phyloP scores from a whole-genome alignment of 306 rosid genomes.

The Casuarina equisetifolia region DNA sequence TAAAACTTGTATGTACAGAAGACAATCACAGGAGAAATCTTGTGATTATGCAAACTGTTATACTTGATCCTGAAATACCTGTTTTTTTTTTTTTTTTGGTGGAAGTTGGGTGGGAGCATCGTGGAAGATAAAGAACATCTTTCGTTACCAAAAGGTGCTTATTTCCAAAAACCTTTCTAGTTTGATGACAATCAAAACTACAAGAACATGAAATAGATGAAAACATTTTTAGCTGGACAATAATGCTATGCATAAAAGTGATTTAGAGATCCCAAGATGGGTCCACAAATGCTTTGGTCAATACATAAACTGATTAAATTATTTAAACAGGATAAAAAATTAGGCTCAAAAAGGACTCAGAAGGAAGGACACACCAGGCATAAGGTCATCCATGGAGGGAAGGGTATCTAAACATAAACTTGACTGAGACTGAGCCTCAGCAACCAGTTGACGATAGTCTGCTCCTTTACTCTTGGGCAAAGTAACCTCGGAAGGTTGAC shows the following conservation, averaged over 20 bases:
- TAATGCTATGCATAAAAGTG: neutral
- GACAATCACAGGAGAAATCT: neutral
- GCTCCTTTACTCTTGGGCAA: too few species aligned
- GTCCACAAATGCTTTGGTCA: neutral
- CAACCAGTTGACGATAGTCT: constrained; percentile 13
- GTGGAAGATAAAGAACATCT: neutral
- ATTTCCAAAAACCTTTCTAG: neutral
- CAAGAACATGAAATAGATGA: neutral
- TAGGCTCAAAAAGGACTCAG: neutral
- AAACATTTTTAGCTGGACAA: neutral
- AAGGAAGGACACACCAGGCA: constrained; percentile 48
- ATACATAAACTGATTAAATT: neutral
- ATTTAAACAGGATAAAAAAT: neutral
- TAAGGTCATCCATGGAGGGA: constrained; percentile 53
- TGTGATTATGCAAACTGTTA: too few species aligned
- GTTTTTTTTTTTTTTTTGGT: neutral
- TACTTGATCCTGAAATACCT: neutral
- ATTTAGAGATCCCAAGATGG: neutral
- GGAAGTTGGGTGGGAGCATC: neutral
- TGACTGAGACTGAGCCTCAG: constrained; percentile 48
- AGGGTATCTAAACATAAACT: constrained; percentile 29
- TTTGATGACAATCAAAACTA: neutral
- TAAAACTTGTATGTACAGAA: neutral
- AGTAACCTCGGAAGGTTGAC: too few species aligned
- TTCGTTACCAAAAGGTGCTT: neutral